Evolutionary conservation across 768 basidiomycete genomes (phyloP).

Genomic region (Lyophyllum atratum): DNA sequence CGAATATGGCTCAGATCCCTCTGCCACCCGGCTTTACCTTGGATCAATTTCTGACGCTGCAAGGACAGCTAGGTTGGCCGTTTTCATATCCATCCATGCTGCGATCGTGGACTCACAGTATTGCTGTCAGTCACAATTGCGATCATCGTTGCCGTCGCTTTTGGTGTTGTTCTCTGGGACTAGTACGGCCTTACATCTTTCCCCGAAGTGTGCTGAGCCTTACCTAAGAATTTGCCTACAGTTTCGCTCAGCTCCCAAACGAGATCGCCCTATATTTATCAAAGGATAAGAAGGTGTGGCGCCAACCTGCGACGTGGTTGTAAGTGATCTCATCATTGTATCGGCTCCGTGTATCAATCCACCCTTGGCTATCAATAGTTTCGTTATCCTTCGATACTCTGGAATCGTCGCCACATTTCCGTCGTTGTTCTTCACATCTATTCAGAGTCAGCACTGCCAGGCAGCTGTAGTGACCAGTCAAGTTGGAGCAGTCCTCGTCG

Average conservation of each 20-base stretch:
- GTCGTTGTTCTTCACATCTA: conserved; percentile 27
- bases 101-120: neutral
- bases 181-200: conserved; percentile 21
- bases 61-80: conserved; percentile 17
- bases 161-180: conserved; percentile 34
- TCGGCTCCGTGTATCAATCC: neutral
- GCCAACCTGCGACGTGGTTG: conserved; percentile 31
- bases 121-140: conserved; percentile 16
- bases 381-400: conserved; percentile 34
- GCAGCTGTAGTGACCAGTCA: conserved; percentile 29
- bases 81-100: neutral
- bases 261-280: conserved; percentile 28
- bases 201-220: neutral
- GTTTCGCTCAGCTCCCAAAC: conserved; percentile 28
- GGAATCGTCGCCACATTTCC: conserved; percentile 29
- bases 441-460: conserved; percentile 30
- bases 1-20: conserved; percentile 16
- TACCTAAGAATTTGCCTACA: conserved; percentile 4
- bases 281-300: conserved; percentile 23
- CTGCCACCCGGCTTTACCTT: conserved; percentile 23
- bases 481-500: conserved; percentile 28
- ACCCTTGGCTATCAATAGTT: conserved; percentile 18
- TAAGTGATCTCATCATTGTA: conserved; percentile 15
- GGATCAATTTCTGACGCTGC: conserved; percentile 18
- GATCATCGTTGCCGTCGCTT: conserved; percentile 29